These are phyloP conservation scores for Cicer yamashitae DNA, from an alignment of 306 rosid genomes.

Conservation along the genomic window DNA sequence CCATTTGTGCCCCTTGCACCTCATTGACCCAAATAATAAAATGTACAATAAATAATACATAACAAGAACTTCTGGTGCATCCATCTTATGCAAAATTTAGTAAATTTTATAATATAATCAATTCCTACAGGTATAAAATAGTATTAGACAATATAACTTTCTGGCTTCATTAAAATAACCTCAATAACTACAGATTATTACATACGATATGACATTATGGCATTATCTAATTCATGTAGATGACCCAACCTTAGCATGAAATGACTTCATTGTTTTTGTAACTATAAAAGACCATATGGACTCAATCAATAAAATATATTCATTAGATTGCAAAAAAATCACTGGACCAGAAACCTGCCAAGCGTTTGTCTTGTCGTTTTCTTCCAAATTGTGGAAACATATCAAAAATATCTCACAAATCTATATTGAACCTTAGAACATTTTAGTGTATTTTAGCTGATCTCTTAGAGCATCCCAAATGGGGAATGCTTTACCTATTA, in stretches of 20 bases:
- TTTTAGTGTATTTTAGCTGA: not conserved
- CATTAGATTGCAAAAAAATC: not conserved
- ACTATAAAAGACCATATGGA: not conserved
- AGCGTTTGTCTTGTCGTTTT: not conserved
- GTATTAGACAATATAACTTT: not conserved
- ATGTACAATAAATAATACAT: not conserved
- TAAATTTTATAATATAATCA: not conserved
- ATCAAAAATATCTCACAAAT: not conserved
- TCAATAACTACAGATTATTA: not conserved
- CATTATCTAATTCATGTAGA: no score
- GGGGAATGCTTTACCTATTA: no score
- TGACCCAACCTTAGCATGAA: not conserved
- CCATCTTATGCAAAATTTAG: slow-evolving; percentile 13
- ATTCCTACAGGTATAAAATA: not conserved
- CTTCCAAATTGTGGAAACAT: not conserved
- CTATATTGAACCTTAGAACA: not conserved
- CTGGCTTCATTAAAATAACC: not conserved
- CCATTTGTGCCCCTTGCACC: not conserved
- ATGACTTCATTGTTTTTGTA: not conserved
- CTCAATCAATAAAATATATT: not conserved
- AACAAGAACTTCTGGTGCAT: not conserved
- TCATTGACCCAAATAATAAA: not conserved
- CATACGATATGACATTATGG: not conserved
- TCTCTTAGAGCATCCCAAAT: no score
- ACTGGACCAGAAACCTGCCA: not conserved